These are phyloP conservation scores for Colletotrichum eremochloae DNA, from an alignment of 2,329 filamentous ascomycete genomes.

Conservation along the genomic window DNA sequence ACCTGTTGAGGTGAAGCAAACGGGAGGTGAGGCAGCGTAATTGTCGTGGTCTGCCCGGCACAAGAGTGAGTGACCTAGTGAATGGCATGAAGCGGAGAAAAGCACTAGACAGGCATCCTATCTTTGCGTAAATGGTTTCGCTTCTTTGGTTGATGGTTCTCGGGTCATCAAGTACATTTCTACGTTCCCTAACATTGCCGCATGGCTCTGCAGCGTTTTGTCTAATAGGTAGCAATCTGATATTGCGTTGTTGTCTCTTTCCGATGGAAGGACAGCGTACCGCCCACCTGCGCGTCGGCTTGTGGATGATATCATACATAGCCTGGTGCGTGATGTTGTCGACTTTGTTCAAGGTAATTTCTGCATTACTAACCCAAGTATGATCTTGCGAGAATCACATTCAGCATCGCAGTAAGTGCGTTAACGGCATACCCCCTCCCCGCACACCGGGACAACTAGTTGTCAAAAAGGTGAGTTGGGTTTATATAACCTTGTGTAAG, in stretches of 20 bases:
- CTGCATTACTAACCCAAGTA: neutral
- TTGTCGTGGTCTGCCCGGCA: slow-evolving; percentile 10
- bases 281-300: slow-evolving; percentile 39
- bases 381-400: neutral
- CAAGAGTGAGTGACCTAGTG: slow-evolving; percentile 25
- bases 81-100: slow-evolving; percentile 32
- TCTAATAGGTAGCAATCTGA: slow-evolving; percentile 43
- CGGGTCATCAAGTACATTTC: slow-evolving; percentile 32
- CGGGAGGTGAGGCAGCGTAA: slow-evolving; percentile 38
- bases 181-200: slow-evolving; percentile 40
- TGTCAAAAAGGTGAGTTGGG: neutral
- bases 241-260: slow-evolving; percentile 42
- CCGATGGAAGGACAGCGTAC: slow-evolving; percentile 39
- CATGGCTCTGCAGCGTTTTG: slow-evolving; percentile 33
- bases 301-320: slow-evolving; percentile 37
- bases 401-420: neutral
- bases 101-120: slow-evolving; percentile 35
- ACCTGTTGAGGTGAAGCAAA: slow-evolving; percentile 53
- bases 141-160: slow-evolving; percentile 25
- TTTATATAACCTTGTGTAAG: neutral
- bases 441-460: neutral
- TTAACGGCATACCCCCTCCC: neutral
- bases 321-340: slow-evolving; percentile 37
- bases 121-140: slow-evolving; percentile 23
- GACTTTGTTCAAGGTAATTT: slow-evolving; percentile 3